Percentiles rank a stretch among this genome's conserved stretches.
Evolutionary conservation across 2,329 filamentous ascomycete genomes (phyloP).

Genomic region (Clonostachys solani): DNA sequence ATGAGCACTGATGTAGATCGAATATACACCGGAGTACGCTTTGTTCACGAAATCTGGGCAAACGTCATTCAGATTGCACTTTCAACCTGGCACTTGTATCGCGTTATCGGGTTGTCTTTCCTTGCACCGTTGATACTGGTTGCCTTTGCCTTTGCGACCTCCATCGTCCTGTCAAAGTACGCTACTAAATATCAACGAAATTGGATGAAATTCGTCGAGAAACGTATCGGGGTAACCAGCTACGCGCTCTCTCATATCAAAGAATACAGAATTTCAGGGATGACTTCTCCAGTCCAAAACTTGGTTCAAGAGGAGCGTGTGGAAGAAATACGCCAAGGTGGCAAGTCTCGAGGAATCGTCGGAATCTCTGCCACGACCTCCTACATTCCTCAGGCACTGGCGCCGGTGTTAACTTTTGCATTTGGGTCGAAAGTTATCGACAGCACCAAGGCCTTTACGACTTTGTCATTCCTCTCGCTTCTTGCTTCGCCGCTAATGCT

Average conservation of each 20-base stretch:
- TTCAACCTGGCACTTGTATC: constrained; percentile 39
- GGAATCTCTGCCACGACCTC: constrained; percentile 10
- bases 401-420: constrained; percentile 14
- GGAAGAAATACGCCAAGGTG: constrained; percentile 10
- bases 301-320: constrained; percentile 9
- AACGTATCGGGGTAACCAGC: constrained; percentile 21
- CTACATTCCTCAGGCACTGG: constrained; percentile 21
- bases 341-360: constrained; percentile 7
- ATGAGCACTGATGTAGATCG: constrained; percentile 34
- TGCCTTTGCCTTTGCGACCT: constrained; percentile 8
- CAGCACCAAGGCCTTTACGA: constrained; percentile 3
- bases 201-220: constrained; percentile 30
- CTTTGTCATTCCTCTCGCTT: neutral
- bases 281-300: constrained; percentile 12
- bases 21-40: constrained; percentile 23
- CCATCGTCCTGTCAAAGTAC: neutral
- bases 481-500: neutral
- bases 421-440: constrained; percentile 8
- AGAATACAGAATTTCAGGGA: constrained; percentile 21
- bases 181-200: constrained; percentile 15
- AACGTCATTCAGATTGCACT: constrained; percentile 33
- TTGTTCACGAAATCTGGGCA: constrained; percentile 35
- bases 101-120: constrained; percentile 40
- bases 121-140: constrained; percentile 40
- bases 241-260: constrained; percentile 24